Conservation (phyloP, 352 stramenopile species). For the Phytopythium mirpurense region DNA sequence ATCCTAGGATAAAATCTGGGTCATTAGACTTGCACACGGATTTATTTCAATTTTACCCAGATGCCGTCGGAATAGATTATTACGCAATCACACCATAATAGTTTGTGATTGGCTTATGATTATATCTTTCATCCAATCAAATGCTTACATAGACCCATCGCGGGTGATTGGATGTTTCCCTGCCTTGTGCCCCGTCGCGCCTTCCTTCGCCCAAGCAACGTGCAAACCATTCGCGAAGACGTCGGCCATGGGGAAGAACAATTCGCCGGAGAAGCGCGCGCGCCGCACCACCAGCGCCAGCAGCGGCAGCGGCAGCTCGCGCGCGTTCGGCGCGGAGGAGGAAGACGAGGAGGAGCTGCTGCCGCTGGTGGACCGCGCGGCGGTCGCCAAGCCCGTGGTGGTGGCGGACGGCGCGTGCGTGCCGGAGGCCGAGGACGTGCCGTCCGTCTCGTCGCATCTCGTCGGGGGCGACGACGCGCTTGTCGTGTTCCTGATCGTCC, state of each 20-base stretch:
- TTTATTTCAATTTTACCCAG: no score
- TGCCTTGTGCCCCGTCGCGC: no score
- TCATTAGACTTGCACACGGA: no score
- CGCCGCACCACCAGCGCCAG: not conserved
- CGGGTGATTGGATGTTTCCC: no score
- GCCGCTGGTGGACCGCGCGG: slow-evolving; percentile 16
- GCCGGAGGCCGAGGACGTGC: slow-evolving; percentile 56
- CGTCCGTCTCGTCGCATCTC: slow-evolving; percentile 63
- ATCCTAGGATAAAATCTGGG: no score
- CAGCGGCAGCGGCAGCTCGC: not conserved
- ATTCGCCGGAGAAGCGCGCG: slow-evolving; percentile 6
- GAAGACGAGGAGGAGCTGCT: slow-evolving; percentile 13
- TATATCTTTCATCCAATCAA: not conserved
- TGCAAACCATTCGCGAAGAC: no score
- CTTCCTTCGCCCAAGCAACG: no score
- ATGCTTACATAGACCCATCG: no score
- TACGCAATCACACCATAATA: not conserved
- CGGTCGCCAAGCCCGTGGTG: slow-evolving; percentile 4
- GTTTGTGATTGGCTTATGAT: not conserved
- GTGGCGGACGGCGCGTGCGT: slow-evolving; percentile 44
- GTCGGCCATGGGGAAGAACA: slow-evolving; percentile 3
- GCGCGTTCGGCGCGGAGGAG: not conserved
- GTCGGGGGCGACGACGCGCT: slow-evolving; percentile 41
- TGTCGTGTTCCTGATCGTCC: slow-evolving; percentile 73
- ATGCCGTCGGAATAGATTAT: no score